phyloP scores from a whole-genome alignment of 225 moss, liverwort and hornwort species.

The Straminergon stramineum region DNA sequence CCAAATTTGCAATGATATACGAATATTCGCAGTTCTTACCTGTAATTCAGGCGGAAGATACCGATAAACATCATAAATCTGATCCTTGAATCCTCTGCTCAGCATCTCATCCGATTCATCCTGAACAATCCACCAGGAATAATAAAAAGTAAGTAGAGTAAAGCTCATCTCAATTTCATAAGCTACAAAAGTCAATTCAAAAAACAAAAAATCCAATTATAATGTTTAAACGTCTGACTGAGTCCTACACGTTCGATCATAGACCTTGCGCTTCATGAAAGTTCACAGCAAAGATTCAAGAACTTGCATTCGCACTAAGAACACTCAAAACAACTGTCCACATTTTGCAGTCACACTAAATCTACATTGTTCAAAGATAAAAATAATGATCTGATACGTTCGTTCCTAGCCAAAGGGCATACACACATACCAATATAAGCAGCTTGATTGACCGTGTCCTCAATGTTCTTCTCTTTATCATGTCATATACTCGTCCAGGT shows the following conservation, averaged over 20 bases:
- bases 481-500: conserved; percentile 79
- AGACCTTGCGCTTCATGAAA: neutral
- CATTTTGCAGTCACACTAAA: neutral
- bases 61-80: conserved; percentile 91
- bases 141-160: neutral
- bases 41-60: conserved; percentile 84
- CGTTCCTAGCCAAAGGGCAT: neutral
- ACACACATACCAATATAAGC: conserved; percentile 13
- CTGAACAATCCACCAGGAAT: conserved; percentile 14
- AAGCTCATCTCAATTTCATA: neutral
- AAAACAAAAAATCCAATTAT: neutral
- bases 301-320: neutral
- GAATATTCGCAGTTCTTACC: conserved; percentile 14
- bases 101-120: conserved; percentile 98
- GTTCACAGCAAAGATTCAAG: neutral
- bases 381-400: neutral
- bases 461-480: conserved; percentile 65
- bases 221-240: neutral
- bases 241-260: neutral
- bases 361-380: neutral
- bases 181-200: neutral
- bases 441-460: conserved; percentile 59
- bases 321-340: neutral
- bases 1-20: neutral
- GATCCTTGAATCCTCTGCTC: conserved; percentile 90